Conservation (phyloP, 2,329 filamentous ascomycete genomes). For the Alternaria sp. region DNA sequence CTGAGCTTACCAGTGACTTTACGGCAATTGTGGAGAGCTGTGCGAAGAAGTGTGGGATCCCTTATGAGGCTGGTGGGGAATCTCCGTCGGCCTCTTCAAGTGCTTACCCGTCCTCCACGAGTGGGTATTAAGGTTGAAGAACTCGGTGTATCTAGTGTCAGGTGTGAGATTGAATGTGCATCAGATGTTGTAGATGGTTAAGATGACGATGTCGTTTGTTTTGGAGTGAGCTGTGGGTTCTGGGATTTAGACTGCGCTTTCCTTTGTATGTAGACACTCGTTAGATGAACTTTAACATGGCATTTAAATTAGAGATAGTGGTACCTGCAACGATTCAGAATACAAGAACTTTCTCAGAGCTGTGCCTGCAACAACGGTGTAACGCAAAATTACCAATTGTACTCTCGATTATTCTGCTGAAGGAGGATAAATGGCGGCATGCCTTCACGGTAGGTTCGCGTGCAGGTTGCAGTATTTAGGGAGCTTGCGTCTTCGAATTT, state of each 20-base stretch:
- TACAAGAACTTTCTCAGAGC: not conserved
- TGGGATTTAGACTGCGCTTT: not conserved
- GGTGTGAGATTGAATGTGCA: too few relatives aligned
- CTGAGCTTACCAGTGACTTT: constrained; percentile 27
- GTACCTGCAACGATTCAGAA: not conserved
- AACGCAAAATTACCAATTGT: not conserved
- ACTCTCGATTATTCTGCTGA: not conserved
- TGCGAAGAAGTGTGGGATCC: constrained; percentile 32
- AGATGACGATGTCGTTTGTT: not conserved
- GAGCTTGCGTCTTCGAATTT: not conserved
- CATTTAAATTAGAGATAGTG: not conserved
- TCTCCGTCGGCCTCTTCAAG: not conserved
- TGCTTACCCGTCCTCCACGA: not conserved
- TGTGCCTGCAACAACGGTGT: not conserved
- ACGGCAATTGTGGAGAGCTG: constrained; percentile 28
- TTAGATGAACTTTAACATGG: not conserved
- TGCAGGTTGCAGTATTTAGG: not conserved
- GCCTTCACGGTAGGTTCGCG: not conserved
- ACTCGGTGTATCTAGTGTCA: not conserved
- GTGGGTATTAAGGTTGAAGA: not conserved
- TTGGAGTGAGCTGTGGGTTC: not conserved
- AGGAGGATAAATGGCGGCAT: not conserved
- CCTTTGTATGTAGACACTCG: constrained; percentile 7
- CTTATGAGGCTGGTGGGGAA: constrained; percentile 9
- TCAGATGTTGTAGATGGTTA: not conserved